Evolutionary conservation across 768 basidiomycete genomes (phyloP), one percentile per base, ranked within the genome.

Genomic region (Termitomyces sp.): DNA sequence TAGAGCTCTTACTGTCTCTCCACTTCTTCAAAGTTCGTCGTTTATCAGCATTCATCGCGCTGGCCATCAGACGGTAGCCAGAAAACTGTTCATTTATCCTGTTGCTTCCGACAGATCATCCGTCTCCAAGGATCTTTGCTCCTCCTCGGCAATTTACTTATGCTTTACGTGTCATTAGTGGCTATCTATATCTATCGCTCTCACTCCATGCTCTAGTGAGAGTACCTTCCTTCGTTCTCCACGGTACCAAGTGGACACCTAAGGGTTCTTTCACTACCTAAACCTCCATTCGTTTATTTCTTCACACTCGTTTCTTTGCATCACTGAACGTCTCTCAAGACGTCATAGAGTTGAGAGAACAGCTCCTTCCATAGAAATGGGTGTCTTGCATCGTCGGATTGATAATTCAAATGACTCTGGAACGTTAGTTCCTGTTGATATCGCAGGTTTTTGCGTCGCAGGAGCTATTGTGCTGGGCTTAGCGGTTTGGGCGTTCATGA

Each of bases 391-490:
- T 51, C 39, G 65, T 42, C 59, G 62, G 26, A 59, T 44, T 20
- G 36, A 61, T 36, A 37, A 60, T 43, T 45, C 67, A 36, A 37
- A 52, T 44, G 30, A 20, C 30, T 37, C 57, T 13, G 36, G n/a
- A n/a, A 33, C 58, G 22, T n/a, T 65, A 27, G 62, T 58, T 45
- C 69, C 78, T 5, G 67, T 76, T 22, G 75, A 78, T 62, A 78
- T 86, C 48, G 80, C 71, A 53, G 86, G 82, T 6, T 78, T 87
- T 63, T 71, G 76, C 22, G 65, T 84, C 6, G 81, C 75, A 27
- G 79, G 72, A 20, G 69, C 74, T 30, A 68, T 81, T 42, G 55
- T 76, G 24, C 51, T 80, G 30, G 72, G 65, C 40, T 58, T 83
- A 40, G 63, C 57, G 44, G 12, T 73, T 27, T 86, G 81, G 82